A percentile compares a stretch with the other conserved stretches of the same genome.
These are phyloP conservation scores for Syzygium aromaticum DNA, from an alignment of 345 rosid genomes.

Conservation along the genomic window DNA sequence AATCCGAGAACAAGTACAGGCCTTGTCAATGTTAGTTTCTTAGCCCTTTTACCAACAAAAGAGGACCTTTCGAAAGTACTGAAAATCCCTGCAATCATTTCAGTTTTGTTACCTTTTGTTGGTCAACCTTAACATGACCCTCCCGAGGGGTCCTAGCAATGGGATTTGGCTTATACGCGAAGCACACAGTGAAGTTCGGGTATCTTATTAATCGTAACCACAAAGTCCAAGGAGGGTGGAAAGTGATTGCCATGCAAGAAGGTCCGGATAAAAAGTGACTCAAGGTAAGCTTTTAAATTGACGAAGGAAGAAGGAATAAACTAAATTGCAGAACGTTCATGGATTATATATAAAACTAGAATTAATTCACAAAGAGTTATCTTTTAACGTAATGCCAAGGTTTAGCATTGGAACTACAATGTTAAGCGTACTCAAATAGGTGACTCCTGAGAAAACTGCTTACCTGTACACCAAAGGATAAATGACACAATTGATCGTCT, in stretches of 20 bases:
- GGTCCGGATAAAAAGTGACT: too few relatives aligned
- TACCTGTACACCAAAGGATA: background rate
- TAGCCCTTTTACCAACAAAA: background rate
- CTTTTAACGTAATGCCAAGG: background rate
- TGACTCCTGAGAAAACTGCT: background rate
- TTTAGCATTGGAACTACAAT: background rate
- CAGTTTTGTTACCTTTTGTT: too few relatives aligned
- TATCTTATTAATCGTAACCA: background rate
- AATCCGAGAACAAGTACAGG: background rate
- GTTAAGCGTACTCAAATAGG: background rate
- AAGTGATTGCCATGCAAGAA: background rate
- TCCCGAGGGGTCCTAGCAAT: background rate
- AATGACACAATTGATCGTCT: rapidly evolving
- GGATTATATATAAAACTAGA: too few relatives aligned
- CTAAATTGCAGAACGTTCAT: rapidly evolving
- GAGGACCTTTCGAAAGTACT: background rate
- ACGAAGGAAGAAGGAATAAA: background rate
- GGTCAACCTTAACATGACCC: background rate
- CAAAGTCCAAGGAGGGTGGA: background rate
- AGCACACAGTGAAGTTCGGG: background rate
- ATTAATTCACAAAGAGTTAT: background rate
- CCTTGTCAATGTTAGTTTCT: too few relatives aligned
- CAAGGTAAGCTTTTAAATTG: background rate
- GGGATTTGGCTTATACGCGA: background rate
- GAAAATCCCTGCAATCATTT: background rate